Evolutionary conservation across 768 basidiomycete genomes (phyloP).

Genomic region (Russula olivacea): DNA sequence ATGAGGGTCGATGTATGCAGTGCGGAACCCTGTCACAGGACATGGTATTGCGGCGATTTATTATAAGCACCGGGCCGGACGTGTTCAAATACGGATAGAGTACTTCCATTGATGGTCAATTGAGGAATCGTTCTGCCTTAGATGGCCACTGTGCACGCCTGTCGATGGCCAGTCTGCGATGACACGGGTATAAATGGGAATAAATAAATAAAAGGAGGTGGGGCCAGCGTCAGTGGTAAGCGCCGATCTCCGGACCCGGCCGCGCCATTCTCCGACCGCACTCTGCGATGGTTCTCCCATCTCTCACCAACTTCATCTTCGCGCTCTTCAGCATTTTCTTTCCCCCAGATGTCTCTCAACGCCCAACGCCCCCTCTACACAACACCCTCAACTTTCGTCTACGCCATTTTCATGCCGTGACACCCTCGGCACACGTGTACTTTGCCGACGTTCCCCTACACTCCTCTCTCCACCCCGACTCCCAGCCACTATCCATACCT

Average conservation of each 20-base stretch:
- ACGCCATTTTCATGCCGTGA: slow-evolving; percentile 55
- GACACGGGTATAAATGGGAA: no score
- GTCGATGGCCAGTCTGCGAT: no score
- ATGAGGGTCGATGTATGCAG: background rate
- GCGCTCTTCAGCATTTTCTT: background rate
- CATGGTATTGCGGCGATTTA: no score
- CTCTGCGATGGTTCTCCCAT: background rate
- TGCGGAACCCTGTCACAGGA: background rate
- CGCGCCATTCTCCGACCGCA: no score
- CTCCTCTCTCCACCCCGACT: slow-evolving; percentile 15
- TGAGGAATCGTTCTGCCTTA: no score
- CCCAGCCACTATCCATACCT: slow-evolving; percentile 38
- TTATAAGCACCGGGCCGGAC: background rate
- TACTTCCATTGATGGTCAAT: no score
- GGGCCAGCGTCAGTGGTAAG: no score
- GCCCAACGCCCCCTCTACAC: background rate
- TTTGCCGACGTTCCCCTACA: slow-evolving; percentile 45
- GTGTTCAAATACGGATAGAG: background rate
- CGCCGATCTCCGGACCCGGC: background rate
- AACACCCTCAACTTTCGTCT: slow-evolving; percentile 42
- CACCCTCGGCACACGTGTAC: slow-evolving; percentile 40
- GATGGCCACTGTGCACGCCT: no score
- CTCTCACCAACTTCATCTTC: slow-evolving; percentile 2
- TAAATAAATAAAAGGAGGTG: no score
- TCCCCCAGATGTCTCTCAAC: background rate